A percentile compares a stretch with the other conserved stretches of the same genome.
Conservation (phyloP, 768 basidiomycete species). For the Tremella mesenterica region DNA sequence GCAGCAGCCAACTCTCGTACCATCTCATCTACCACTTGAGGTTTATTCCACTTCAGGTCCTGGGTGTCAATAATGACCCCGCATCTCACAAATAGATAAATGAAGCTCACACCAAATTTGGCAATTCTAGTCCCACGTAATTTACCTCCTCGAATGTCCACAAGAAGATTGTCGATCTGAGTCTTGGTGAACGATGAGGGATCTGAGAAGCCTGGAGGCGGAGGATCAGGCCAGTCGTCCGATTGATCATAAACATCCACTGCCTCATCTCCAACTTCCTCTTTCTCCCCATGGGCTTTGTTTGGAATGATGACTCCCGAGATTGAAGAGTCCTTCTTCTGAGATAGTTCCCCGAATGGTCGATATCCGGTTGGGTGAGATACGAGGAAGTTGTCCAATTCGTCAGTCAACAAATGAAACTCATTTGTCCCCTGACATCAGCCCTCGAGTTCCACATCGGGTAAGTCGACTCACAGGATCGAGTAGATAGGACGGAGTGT, state of each 20-base stretch:
- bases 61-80: slow-evolving; percentile 1
- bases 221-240: slow-evolving; percentile 29
- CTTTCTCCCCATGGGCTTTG: slow-evolving; percentile 7
- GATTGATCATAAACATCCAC: slow-evolving; percentile 10
- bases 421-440: slow-evolving; percentile 59
- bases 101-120: too few relatives aligned
- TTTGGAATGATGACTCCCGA: too few relatives aligned
- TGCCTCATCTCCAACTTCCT: slow-evolving; percentile 23
- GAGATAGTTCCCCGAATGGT: slow-evolving; percentile 53
- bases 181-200: slow-evolving; percentile 20
- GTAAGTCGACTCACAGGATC: slow-evolving; percentile 59
- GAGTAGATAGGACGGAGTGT: slow-evolving; percentile 71
- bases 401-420: slow-evolving; percentile 60
- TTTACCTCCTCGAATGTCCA: neutral
- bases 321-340: neutral
- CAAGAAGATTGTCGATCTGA: slow-evolving; percentile 13
- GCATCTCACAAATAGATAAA: too few relatives aligned
- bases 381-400: slow-evolving; percentile 63
- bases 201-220: slow-evolving; percentile 43
- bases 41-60: slow-evolving; percentile 26
- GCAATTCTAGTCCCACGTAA: neutral
- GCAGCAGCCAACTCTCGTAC: slow-evolving; percentile 36
- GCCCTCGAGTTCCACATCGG: neutral
- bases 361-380: slow-evolving; percentile 47
- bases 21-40: slow-evolving; percentile 7